These are phyloP conservation scores for Coffea canephora DNA, from an alignment of 257 asterid species.

Conservation along the genomic window DNA sequence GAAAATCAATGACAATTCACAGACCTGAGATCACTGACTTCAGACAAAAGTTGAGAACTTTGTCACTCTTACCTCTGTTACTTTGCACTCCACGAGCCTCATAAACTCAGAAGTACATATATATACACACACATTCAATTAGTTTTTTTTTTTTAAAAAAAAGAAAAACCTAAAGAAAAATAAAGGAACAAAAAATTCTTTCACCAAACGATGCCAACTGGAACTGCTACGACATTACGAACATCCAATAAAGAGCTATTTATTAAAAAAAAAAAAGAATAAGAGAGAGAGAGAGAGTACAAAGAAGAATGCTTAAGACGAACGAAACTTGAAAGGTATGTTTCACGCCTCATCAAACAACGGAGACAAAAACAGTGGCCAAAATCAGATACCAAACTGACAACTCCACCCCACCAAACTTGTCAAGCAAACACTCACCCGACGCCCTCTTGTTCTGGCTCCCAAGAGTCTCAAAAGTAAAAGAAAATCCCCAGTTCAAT, in stretches of 20 bases:
- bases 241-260: not conserved
- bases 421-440: not conserved
- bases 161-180: not conserved
- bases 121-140: not conserved
- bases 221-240: constrained; percentile 11
- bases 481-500: constrained; percentile 2
- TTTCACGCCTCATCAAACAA: constrained; percentile 17
- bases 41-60: not conserved
- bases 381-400: constrained; percentile 1
- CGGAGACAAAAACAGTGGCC: not conserved
- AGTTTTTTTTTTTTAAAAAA: too few relatives aligned
- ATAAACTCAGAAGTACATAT: not conserved
- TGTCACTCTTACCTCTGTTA: not conserved
- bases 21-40: constrained; percentile 6
- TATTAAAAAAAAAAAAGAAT: not conserved
- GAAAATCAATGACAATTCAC: not conserved
- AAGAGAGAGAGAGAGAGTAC: not conserved
- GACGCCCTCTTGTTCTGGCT: not conserved
- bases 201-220: constrained; percentile 26
- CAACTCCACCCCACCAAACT: constrained; percentile 13
- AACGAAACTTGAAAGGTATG: constrained; percentile 18
- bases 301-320: constrained; percentile 16
- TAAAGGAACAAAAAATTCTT: not conserved
- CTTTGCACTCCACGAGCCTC: constrained; percentile 13
- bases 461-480: constrained; percentile 13